Base-by-base conservation (phyloP, 83 land plant species). In the Picea mariana region DNA sequence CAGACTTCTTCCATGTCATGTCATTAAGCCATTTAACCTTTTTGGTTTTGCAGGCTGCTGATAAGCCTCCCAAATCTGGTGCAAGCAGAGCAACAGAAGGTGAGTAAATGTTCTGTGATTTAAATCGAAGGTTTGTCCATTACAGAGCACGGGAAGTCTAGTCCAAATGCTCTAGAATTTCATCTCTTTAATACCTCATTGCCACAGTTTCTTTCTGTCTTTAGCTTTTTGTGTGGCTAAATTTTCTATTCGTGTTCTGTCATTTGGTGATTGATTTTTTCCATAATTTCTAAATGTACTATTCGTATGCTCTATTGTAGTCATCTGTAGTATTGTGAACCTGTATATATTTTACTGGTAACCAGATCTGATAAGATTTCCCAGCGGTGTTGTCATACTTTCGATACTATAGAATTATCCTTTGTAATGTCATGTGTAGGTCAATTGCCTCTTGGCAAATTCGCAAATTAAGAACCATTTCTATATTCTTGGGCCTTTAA, bases 31-130 rank as follows among this genome's bases (percentile, higher is more conserved):
- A 23, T 67, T 23, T 16, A 11, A 17, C 40, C 5, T 34, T 79
- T 34, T 31, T 21, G 21, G 8, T 34, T 38, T n/a, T 79, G 69
- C 52, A 79, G 69, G 68, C 49, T 79, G 11, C 47, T 79, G 81
- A 62, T 6, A 62, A 79, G 38, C 23, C 13, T 13, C 68, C 71
- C 12, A 79, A 79, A 64, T 42, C 42, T 12, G 62, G n/a, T 79
- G 66, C 71, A 79, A 79, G 40, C 9, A 16, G 71, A 62, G 6
- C 23, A 26, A 62, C 71, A 38, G 81, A 79, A 79, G 81, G 81
- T 79, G 63, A 8, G 71, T 16, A 11, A 12, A 15, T 55, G 21
- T 61, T 23, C 23, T 6, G 11, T 26, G 62, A 27, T 27, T 61
- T 59, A 76, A 55, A 76, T 58, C 17, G 49, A 62, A 58, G 59